These are phyloP conservation scores for Diaporthe caulivora DNA, from an alignment of 2,329 filamentous ascomycete species.

Conservation along the genomic window DNA sequence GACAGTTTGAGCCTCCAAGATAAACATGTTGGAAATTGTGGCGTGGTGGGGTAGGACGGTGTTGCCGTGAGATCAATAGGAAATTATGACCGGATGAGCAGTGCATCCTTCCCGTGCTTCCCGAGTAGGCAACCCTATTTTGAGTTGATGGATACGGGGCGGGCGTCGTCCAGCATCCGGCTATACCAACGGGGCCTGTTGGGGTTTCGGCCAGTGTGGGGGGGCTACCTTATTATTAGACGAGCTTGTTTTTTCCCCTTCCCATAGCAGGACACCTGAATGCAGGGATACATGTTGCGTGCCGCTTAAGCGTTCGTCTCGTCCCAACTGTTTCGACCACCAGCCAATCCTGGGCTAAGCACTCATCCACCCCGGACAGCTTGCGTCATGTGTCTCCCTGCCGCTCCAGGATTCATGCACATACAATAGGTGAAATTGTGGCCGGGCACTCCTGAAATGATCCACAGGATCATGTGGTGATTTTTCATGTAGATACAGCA, in stretches of 20 bases:
- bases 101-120: background rate
- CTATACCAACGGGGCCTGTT: too few relatives aligned
- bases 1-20: background rate
- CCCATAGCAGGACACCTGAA: background rate
- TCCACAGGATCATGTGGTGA: background rate
- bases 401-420: background rate
- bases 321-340: background rate
- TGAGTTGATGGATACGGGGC: constrained; percentile 11
- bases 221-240: background rate
- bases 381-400: constrained; percentile 9
- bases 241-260: background rate
- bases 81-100: background rate
- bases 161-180: background rate
- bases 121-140: constrained; percentile 5
- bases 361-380: background rate
- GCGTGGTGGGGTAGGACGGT: background rate
- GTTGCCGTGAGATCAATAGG: background rate
- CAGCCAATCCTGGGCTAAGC: background rate
- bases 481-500: background rate
- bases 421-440: background rate
- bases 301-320: background rate
- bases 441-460: background rate
- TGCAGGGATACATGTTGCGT: constrained; percentile 3
- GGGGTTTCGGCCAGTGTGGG: background rate
- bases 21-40: background rate